A percentile compares a stretch with the other conserved stretches of the same genome.
phyloP scores from a whole-genome alignment of 2,329 filamentous ascomycete species.

The Aspergillus piperis region DNA sequence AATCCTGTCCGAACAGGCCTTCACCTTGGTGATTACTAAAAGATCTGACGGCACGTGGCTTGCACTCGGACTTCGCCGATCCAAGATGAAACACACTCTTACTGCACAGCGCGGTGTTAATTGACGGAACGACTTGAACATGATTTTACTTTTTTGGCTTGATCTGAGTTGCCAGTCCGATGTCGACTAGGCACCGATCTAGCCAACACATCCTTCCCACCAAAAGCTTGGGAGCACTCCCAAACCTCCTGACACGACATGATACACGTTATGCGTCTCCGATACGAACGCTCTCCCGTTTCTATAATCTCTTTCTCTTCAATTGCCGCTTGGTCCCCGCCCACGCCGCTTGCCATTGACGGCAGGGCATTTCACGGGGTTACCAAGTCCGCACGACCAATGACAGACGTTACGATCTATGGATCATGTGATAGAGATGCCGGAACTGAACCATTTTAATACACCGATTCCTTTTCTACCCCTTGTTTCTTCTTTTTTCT shows the following conservation, averaged over 20 bases:
- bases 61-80: slow-evolving; percentile 1
- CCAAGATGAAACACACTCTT: slow-evolving; percentile 1
- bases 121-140: slow-evolving; percentile 3
- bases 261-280: slow-evolving; percentile 14
- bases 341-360: slow-evolving; percentile 8
- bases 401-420: slow-evolving; percentile 46
- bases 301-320: slow-evolving; percentile 8
- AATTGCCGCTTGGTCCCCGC: slow-evolving; percentile 5
- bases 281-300: slow-evolving; percentile 12
- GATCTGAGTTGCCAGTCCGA: neutral
- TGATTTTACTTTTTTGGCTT: neutral
- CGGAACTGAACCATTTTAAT: slow-evolving; percentile 26
- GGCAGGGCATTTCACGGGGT: slow-evolving; percentile 19
- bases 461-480: slow-evolving; percentile 13
- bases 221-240: neutral
- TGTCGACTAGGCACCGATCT: neutral
- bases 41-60: neutral
- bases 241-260: slow-evolving; percentile 12
- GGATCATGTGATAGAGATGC: slow-evolving; percentile 45
- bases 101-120: neutral
- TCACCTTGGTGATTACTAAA: neutral
- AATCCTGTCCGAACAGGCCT: neutral
- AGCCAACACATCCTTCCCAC: neutral
- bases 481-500: slow-evolving; percentile 14
- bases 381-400: slow-evolving; percentile 33